Conservation (phyloP, 179 eudicot species). For the Amaranthus tricolor region DNA sequence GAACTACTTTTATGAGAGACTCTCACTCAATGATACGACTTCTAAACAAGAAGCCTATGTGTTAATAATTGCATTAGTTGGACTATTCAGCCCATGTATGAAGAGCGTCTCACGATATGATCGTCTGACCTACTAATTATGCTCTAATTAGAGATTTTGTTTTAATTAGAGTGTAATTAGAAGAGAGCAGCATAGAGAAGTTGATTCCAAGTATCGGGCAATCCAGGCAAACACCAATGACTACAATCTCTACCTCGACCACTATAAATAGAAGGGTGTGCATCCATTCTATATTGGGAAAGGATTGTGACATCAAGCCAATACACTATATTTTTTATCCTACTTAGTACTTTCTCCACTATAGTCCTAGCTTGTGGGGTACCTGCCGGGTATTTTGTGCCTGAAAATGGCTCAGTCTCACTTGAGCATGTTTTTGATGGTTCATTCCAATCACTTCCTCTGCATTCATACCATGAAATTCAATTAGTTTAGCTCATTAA, state of each 20-base stretch:
- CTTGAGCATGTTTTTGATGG: slow-evolving; percentile 54
- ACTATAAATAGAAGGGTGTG: slow-evolving; percentile 56
- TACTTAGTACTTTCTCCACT: slow-evolving; percentile 56
- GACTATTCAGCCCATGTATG: too few species aligned
- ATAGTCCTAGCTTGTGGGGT: slow-evolving; percentile 44
- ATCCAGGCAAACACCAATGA: slow-evolving; percentile 86
- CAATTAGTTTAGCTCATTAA: background rate
- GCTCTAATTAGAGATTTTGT: background rate
- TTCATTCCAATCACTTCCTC: slow-evolving; percentile 76
- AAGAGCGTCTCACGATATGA: too few species aligned
- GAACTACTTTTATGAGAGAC: too few species aligned
- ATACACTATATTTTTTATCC: slow-evolving; percentile 58
- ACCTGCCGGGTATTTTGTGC: slow-evolving; percentile 60
- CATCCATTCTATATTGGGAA: slow-evolving; percentile 66
- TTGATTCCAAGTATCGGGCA: slow-evolving; percentile 81
- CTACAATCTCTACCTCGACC: slow-evolving; percentile 62
- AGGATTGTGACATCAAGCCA: slow-evolving; percentile 64
- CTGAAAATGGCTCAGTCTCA: slow-evolving; percentile 54
- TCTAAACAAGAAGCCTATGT: too few species aligned
- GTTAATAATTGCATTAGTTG: too few species aligned
- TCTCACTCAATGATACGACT: too few species aligned
- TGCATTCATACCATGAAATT: slow-evolving; percentile 15
- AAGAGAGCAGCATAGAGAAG: slow-evolving; percentile 59
- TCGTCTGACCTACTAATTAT: too few species aligned
- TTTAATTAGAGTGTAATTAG: background rate